Conservation (phyloP, 345 rosid genomes). For the Draba incana region DNA sequence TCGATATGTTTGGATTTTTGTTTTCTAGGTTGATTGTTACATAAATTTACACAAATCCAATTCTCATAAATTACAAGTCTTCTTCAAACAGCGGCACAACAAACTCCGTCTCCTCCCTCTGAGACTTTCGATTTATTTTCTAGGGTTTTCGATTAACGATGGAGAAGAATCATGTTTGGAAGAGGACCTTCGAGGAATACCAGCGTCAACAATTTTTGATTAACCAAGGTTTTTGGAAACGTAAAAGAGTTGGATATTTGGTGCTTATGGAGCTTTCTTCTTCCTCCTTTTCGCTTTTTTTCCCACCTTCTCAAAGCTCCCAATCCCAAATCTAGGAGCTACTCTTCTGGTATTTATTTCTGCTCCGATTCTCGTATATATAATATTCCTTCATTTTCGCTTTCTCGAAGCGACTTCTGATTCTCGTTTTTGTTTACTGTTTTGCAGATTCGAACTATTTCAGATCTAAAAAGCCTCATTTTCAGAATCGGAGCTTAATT, state of each 20-base stretch:
- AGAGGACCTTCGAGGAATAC: too few species aligned
- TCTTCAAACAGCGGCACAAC: too few species aligned
- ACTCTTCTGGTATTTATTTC: slow-evolving; percentile 25
- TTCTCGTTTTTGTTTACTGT: slow-evolving; percentile 18
- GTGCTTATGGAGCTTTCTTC: slow-evolving; percentile 23
- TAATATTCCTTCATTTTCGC: background rate
- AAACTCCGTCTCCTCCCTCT: too few species aligned
- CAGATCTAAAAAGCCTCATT: slow-evolving; percentile 35
- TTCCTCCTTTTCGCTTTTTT: slow-evolving; percentile 4
- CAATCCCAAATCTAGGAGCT: background rate
- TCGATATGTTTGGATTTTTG: too few species aligned
- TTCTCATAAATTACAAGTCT: too few species aligned
- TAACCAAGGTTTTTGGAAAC: too few species aligned
- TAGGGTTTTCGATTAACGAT: too few species aligned
- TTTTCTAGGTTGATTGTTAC: too few species aligned
- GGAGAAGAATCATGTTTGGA: too few species aligned
- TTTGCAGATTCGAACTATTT: slow-evolving; percentile 17
- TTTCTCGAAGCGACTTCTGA: slow-evolving; percentile 26
- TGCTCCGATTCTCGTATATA: background rate
- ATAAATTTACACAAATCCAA: too few species aligned
- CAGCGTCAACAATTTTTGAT: too few species aligned
- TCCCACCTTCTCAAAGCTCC: slow-evolving; percentile 20
- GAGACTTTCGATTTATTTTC: too few species aligned
- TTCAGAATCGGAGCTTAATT: slow-evolving; percentile 39
- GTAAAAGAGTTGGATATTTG: slow-evolving; percentile 32